Evolutionary conservation across 148 eudicot species (phyloP).

Genomic region (Silene latifolia): DNA sequence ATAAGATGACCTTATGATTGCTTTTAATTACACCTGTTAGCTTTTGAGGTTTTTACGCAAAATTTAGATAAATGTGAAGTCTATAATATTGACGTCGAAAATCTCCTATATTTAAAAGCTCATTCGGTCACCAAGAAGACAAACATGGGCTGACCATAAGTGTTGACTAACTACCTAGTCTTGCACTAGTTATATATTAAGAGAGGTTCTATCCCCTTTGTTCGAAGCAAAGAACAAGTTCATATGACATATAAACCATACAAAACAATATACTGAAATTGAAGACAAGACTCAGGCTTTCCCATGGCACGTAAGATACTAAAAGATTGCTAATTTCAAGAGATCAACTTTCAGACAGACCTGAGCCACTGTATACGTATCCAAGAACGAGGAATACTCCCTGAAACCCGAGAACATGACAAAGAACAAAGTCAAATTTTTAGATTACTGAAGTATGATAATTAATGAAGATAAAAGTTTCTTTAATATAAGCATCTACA

Average conservation of each 20-base stretch:
- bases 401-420: slow-evolving; percentile 40
- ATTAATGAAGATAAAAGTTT: neutral
- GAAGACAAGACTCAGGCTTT: too few species aligned
- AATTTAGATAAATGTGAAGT: neutral
- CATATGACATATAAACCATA: neutral
- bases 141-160: slow-evolving; percentile 3
- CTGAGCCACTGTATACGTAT: slow-evolving; percentile 80
- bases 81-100: neutral
- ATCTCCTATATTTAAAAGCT: neutral
- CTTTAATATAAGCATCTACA: neutral
- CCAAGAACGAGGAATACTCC: slow-evolving; percentile 76
- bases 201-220: neutral
- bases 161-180: neutral
- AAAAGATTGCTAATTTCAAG: neutral
- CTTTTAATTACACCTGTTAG: neutral
- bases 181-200: neutral
- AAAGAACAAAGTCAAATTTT: neutral
- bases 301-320: neutral
- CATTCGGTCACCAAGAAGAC: neutral
- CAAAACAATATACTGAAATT: too few species aligned
- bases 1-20: too few species aligned
- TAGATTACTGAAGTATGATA: neutral
- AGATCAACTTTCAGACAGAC: slow-evolving; percentile 35
- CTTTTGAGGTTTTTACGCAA: neutral
- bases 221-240: neutral